Evolutionary conservation across 306 rosid genomes (phyloP).

Genomic region (Notholithocarpus densiflorus): DNA sequence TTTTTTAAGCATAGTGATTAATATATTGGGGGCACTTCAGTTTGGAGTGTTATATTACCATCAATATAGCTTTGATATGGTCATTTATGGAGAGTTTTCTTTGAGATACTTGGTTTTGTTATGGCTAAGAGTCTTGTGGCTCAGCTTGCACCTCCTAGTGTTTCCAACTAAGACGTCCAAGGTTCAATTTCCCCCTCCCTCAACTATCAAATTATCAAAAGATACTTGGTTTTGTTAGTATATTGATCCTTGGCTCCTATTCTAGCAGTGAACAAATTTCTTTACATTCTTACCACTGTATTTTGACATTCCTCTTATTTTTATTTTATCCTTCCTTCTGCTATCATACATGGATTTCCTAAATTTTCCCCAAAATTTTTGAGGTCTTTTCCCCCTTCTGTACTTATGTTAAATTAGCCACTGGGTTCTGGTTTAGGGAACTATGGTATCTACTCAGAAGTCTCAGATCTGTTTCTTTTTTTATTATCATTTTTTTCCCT

Average conservation of each 20-base stretch:
- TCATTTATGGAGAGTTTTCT: too few relatives aligned
- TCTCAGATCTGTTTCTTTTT: too few relatives aligned
- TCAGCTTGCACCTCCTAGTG: too few relatives aligned
- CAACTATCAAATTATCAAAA: too few relatives aligned
- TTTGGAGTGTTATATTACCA: neutral
- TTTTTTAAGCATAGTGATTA: constrained; percentile 2
- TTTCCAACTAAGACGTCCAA: too few relatives aligned
- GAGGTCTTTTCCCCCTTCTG: neutral
- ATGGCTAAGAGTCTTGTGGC: too few relatives aligned
- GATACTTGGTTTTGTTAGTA: neutral
- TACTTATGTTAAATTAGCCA: neutral
- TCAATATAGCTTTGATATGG: too few relatives aligned
- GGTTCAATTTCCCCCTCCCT: too few relatives aligned
- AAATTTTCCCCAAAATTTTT: neutral
- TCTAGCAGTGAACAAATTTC: neutral
- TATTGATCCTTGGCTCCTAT: neutral
- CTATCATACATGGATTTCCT: neutral
- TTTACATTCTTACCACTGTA: neutral
- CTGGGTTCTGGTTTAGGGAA: neutral
- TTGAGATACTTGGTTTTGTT: too few relatives aligned
- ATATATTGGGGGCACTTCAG: constrained; percentile 1
- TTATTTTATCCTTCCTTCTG: neutral
- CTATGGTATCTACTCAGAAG: neutral
- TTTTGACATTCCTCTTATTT: neutral
- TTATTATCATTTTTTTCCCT: too few relatives aligned